phyloP scores from a whole-genome alignment of 495 filamentous ascomycete genomes.

The Penicillium desertorum region DNA sequence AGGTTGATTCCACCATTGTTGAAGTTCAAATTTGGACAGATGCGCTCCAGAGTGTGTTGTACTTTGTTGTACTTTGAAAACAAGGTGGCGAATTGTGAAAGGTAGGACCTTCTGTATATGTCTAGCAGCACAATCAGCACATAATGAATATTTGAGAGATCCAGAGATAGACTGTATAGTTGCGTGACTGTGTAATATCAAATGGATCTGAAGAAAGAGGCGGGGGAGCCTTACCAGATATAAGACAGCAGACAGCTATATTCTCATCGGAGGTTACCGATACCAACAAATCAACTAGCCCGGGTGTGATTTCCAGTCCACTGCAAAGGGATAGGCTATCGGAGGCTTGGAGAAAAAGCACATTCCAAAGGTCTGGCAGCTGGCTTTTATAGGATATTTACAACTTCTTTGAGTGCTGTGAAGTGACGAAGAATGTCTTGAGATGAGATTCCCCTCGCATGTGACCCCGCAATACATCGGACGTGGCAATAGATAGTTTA shows the following conservation, averaged over 20 bases:
- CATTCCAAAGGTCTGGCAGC: not conserved
- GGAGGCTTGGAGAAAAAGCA: not conserved
- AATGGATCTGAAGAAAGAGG: conserved; percentile 6
- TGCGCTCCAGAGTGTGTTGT: not conserved
- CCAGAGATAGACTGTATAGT: conserved; percentile 17
- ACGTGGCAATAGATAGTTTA: not conserved
- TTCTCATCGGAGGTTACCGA: conserved; percentile 21
- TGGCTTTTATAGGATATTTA: conserved; percentile 7
- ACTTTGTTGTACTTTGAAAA: not conserved
- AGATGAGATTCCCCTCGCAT: not conserved
- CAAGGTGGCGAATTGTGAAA: conserved; percentile 3
- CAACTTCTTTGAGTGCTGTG: not conserved
- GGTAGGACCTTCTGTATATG: not conserved
- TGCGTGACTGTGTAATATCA: conserved; percentile 11
- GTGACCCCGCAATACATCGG: not conserved
- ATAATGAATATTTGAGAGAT: conserved; percentile 8
- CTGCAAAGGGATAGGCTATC: not conserved
- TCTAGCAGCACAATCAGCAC: not conserved
- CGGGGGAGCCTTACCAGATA: conserved; percentile 14
- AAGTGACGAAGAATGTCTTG: not conserved
- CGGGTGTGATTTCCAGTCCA: not conserved
- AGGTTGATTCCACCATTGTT: conserved; percentile 16
- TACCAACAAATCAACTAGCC: conserved; percentile 8
- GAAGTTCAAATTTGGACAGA: conserved; percentile 1
- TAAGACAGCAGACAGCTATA: conserved; percentile 21